phyloP scores from a whole-genome alignment of 2,329 filamentous ascomycete genomes.

The Fonsecaea monophora region DNA sequence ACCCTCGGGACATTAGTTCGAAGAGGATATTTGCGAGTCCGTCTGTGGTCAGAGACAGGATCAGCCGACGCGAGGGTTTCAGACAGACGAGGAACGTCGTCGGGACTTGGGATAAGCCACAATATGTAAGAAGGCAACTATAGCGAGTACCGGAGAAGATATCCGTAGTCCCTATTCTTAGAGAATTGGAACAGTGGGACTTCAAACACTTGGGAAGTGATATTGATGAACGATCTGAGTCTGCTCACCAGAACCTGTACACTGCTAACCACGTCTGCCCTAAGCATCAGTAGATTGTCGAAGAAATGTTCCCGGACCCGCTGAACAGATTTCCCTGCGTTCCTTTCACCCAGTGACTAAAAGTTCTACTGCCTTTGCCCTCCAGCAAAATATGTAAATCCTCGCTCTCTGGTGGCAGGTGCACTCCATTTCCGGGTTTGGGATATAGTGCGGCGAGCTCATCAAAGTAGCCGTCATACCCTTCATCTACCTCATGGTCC shows the following conservation, averaged over 20 bases:
- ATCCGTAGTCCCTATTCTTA: background rate
- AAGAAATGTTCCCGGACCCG: slow-evolving; percentile 30
- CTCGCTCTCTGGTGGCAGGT: slow-evolving; percentile 62
- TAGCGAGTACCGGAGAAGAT: background rate
- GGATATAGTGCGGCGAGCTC: slow-evolving; percentile 68
- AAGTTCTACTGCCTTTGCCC: slow-evolving; percentile 62
- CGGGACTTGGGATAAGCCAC: background rate
- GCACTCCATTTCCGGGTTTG: slow-evolving; percentile 64
- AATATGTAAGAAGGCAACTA: background rate
- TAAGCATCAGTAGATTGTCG: background rate
- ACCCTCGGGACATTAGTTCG: background rate
- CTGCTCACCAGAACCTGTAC: background rate
- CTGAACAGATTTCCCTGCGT: slow-evolving; percentile 31
- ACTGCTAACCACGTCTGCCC: background rate
- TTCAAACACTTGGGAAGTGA: background rate
- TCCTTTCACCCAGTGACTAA: slow-evolving; percentile 55
- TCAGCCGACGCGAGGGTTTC: background rate
- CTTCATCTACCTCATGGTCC: slow-evolving; percentile 43
- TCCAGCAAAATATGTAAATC: slow-evolving; percentile 69
- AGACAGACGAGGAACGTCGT: background rate
- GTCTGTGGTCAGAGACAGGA: background rate
- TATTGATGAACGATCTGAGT: background rate
- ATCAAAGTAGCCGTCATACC: slow-evolving; percentile 58
- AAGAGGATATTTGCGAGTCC: background rate
- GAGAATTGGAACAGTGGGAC: background rate